Conservation (phyloP, 208 protist species). For the Acanthamoeba polyphaga region DNA sequence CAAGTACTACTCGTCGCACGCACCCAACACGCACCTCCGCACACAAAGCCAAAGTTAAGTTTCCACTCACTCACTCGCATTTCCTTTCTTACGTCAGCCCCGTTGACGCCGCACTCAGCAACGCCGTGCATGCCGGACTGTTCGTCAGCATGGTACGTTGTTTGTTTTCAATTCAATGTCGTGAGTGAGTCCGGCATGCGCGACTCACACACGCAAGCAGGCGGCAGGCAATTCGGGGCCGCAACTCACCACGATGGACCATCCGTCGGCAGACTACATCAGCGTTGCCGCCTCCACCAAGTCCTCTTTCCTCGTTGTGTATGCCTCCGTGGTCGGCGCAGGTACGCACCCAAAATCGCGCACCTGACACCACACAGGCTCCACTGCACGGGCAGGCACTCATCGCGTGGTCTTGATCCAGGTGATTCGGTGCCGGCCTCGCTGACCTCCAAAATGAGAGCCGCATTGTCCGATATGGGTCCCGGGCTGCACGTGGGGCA, state of each 20-base stretch:
- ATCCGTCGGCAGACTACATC: neutral
- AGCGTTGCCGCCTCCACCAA: neutral
- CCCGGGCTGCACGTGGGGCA: no score
- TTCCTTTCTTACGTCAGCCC: neutral
- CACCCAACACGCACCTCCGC: no score
- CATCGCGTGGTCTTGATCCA: no score
- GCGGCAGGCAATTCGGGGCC: neutral
- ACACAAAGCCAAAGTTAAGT: no score
- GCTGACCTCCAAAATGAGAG: no score
- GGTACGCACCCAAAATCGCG: no score
- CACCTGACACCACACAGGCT: no score
- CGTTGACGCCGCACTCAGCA: neutral
- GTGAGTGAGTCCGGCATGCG: neutral
- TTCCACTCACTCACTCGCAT: neutral
- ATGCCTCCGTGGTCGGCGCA: no score
- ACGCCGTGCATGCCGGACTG: neutral
- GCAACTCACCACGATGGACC: neutral
- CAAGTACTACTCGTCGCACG: neutral
- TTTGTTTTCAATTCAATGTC: neutral
- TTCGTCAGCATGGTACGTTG: neutral
- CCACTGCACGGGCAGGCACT: no score
- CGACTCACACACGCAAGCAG: neutral
- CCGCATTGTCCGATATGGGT: no score
- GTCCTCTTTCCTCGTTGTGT: neutral
- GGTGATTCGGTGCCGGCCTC: no score